Conservation (phyloP, 208 protist species). For the Trypanosoma platydactyli region DNA sequence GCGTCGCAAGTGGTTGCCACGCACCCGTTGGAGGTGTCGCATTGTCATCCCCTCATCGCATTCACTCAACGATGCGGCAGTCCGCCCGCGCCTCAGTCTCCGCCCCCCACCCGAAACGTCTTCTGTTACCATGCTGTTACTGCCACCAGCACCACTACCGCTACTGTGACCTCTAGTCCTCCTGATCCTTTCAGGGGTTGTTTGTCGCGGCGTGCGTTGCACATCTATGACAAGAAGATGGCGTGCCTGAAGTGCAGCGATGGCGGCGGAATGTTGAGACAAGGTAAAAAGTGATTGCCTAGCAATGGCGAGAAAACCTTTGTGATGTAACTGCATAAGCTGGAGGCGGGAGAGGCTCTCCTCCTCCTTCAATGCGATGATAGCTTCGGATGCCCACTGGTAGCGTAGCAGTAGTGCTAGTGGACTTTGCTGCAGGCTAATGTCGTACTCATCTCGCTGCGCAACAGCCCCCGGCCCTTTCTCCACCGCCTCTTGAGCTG, state of each 20-base stretch:
- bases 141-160: background rate
- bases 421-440: conserved; percentile 13
- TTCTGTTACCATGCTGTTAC: background rate
- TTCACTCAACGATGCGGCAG: background rate
- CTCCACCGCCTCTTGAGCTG: background rate
- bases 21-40: background rate
- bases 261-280: background rate
- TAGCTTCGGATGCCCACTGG: conserved; percentile 1
- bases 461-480: background rate
- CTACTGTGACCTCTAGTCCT: background rate
- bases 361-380: conserved; percentile 4
- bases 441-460: conserved; percentile 18
- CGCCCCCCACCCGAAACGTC: background rate
- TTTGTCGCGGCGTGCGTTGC: background rate
- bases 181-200: background rate
- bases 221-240: background rate
- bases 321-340: conserved; percentile 11
- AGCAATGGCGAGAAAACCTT: conserved; percentile 13
- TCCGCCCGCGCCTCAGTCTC: background rate
- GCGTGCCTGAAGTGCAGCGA: conserved; percentile 2
- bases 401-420: conserved; percentile 11
- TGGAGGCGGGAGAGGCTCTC: conserved; percentile 10
- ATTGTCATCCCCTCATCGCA: background rate
- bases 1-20: conserved; percentile 10
- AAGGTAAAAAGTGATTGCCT: conserved; percentile 8